Evolutionary conservation across 2,329 filamentous ascomycete genomes (phyloP), one percentile per base, ranked within the genome.

Genomic region (Fusarium zealandicum): DNA sequence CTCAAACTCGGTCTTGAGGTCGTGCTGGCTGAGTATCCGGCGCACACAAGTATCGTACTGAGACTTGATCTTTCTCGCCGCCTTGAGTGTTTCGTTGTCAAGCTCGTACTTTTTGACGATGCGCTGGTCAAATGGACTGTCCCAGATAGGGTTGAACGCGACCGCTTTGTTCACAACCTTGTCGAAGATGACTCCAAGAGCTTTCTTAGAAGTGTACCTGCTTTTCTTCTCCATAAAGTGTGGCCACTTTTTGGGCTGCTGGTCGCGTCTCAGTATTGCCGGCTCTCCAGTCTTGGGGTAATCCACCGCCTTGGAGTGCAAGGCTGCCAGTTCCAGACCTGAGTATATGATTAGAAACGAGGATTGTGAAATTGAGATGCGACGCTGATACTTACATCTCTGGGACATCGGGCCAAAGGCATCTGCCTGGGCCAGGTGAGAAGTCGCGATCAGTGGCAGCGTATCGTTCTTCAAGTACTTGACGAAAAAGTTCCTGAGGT

Each of bases 231-330:
- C 89, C 87, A 96, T 93, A 70, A 93, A 98, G 71, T 97, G 93
- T 1, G 92, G 95, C 83, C 86, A 96, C 47, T 65, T 75, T 6
- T 66, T 77, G 0, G 90, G 86, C n/a, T 79, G 77, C 4, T 95
- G 76, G 0, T 80, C 76, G 32, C 76, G 74, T 6, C 79, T 77
- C 78, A 96, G 89, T 16, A 81, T 75, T 0, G 93, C 93, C 0
- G 90, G 84, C 9, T 88, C 81, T 0, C 95, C 95, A 1, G 91
- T 93, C 76, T 99, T 99, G 37, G 90, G 87, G 69, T 95, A 99
- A 71, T 99, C 95, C 1, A 99, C 95, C 0, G 95, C 93, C 64
- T 87, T 86, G 0, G 95, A 98, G 71, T 99, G 95, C 3, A 98
- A 76, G 8, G 82, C 77, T 3, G 93, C 92, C 5, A 98, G 79